Percentiles rank a stretch among this genome's conserved stretches.
These are phyloP conservation scores for Ogataea ramenticola DNA, from an alignment of 805 yeast genomes.

Conservation along the genomic window DNA sequence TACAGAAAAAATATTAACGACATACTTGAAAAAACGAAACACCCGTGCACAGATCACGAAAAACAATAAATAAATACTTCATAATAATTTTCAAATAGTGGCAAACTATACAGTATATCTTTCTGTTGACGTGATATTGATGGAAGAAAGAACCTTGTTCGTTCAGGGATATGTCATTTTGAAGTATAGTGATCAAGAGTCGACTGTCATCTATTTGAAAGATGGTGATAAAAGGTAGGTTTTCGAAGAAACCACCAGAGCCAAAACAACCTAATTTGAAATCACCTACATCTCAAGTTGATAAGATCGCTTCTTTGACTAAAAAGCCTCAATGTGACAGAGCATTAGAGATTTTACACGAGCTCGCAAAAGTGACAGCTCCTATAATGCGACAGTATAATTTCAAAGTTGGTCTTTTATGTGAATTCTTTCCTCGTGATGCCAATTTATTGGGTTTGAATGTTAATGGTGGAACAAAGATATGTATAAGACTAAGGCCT, in stretches of 20 bases:
- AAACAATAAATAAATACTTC: too few species aligned
- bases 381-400: slow-evolving; percentile 69
- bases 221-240: slow-evolving; percentile 1
- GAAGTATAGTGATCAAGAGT: neutral
- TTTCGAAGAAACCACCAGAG: neutral
- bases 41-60: neutral
- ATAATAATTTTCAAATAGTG: too few species aligned
- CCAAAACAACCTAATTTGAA: slow-evolving; percentile 8
- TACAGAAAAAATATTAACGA: too few species aligned
- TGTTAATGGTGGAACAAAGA: slow-evolving; percentile 69
- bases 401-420: slow-evolving; percentile 57
- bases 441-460: slow-evolving; percentile 68
- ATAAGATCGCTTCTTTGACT: slow-evolving; percentile 37
- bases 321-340: slow-evolving; percentile 36
- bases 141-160: too few species aligned
- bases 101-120: too few species aligned
- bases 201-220: neutral
- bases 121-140: too few species aligned
- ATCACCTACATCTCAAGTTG: slow-evolving; percentile 27
- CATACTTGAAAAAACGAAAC: neutral
- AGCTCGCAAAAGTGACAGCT: slow-evolving; percentile 62
- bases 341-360: slow-evolving; percentile 56
- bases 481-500: slow-evolving; percentile 63
- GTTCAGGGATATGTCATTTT: too few species aligned
- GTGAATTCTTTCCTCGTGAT: slow-evolving; percentile 78